Evolutionary conservation across 2,329 filamentous ascomycete genomes (phyloP).

Genomic region (Exophiala oligosperma): DNA sequence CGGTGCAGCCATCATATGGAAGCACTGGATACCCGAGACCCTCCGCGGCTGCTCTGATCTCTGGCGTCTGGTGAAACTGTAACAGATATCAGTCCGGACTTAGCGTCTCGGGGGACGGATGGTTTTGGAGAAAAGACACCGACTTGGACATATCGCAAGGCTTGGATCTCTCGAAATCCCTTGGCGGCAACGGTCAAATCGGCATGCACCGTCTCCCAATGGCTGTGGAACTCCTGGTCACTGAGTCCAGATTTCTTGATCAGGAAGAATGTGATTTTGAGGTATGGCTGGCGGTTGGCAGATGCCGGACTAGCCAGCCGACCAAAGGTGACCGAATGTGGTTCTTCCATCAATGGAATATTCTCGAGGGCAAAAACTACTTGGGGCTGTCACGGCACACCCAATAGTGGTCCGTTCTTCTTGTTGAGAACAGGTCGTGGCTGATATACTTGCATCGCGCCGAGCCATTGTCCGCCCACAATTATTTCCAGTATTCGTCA

Average conservation of each 20-base stretch:
- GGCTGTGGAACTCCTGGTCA: conserved; percentile 1
- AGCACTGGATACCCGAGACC: not conserved
- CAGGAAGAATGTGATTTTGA: not conserved
- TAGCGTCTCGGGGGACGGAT: not conserved
- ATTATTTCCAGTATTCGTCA: too few relatives aligned
- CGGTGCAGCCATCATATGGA: conserved; percentile 5
- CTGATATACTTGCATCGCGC: too few relatives aligned
- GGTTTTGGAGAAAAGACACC: not conserved
- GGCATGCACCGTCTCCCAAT: conserved; percentile 5
- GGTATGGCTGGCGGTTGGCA: conserved; percentile 2
- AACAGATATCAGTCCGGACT: not conserved
- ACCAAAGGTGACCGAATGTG: too few relatives aligned
- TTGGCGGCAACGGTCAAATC: conserved; percentile 5
- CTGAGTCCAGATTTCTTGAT: not conserved
- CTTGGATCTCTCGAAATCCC: not conserved
- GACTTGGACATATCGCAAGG: not conserved
- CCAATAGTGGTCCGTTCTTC: too few relatives aligned
- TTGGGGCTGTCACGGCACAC: too few relatives aligned
- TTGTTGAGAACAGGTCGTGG: too few relatives aligned
- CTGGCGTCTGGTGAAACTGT: conserved; percentile 7
- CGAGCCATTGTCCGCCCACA: too few relatives aligned
- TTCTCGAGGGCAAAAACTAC: too few relatives aligned
- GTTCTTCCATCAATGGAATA: too few relatives aligned
- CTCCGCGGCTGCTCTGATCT: not conserved
- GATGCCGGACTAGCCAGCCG: too few relatives aligned